Evolutionary conservation across 2,329 filamentous ascomycete genomes (phyloP), one percentile per base, ranked within the genome.

Genomic region (Colletotrichum caudatum): DNA sequence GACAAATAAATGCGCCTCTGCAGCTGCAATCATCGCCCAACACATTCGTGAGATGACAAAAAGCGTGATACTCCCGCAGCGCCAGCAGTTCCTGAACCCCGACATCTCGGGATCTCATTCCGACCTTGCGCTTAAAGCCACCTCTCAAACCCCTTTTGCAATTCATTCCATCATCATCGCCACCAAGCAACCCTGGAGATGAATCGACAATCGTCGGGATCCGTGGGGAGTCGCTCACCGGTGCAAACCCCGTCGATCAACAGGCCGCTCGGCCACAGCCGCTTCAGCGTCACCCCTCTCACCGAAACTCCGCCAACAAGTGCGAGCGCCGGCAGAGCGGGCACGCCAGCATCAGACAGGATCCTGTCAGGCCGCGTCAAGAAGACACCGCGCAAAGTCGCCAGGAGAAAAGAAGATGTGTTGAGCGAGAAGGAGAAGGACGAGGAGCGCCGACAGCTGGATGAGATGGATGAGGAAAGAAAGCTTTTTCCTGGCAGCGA

Each of bases 401-500:
- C 50, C 14, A 41, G n/a, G 11, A 60, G 63, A 44, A 71, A 57
- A 18, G 66, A 66, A 48, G 70, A 72, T 58, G 69, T 65, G 12
- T 50, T 72, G 51, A 71, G 62, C 51, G 57, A 71, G 35, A 72
- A 71, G 50, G 70, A 72, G 46, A 71, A 71, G 39, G 61, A 66
- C 5, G 61, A 61, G 44, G 67, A 71, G 56, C 44, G 35, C 5
- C 61, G 58, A 23, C 70, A 72, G 18, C 53, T 70, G 29, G 62
- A 72, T 8, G 70, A 72, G 69, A 83, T 88, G 77, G 81, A 85
- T 73, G 75, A 78, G 53, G 83, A 87, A 75, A 86, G 83, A 77
- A 66, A 75, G 37, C 75, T 78, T 1, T 84, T 82, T 64, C 82
- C 82, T 0, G 81, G 82, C 33, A 81, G 86, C 51, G 82, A 82